Conservation (phyloP, 192 early-diverging fungal species). For the Paraglomus occultum region DNA sequence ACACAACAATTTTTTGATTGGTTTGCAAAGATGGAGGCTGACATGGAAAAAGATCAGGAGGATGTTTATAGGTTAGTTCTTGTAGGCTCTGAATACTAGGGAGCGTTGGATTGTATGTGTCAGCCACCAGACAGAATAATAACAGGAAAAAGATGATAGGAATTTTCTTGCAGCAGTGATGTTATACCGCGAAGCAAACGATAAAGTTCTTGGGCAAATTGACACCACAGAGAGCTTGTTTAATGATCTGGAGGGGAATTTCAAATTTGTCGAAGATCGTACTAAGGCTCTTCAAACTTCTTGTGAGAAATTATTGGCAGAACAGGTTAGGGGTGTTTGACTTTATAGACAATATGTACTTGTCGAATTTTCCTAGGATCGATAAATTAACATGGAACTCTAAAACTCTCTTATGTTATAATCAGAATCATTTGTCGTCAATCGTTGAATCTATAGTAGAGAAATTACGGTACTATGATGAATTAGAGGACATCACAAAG, state of each 20-base stretch:
- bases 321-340: slow-evolving; percentile 48
- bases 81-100: too few species aligned
- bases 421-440: slow-evolving; percentile 55
- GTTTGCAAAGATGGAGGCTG: slow-evolving; percentile 77
- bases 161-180: slow-evolving; percentile 59
- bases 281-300: slow-evolving; percentile 76
- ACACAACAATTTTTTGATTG: slow-evolving; percentile 94
- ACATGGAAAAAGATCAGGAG: slow-evolving; percentile 87
- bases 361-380: neutral
- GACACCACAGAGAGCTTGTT: slow-evolving; percentile 57
- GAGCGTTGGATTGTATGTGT: neutral
- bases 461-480: slow-evolving; percentile 76
- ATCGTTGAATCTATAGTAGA: slow-evolving; percentile 57
- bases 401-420: neutral
- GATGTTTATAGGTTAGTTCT: slow-evolving; percentile 69
- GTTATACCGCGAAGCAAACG: slow-evolving; percentile 61
- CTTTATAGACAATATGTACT: neutral
- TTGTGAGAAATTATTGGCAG: slow-evolving; percentile 74
- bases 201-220: slow-evolving; percentile 62
- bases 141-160: slow-evolving; percentile 34
- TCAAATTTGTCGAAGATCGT: slow-evolving; percentile 74
- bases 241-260: slow-evolving; percentile 61
- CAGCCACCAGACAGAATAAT: neutral
- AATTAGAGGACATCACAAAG: slow-evolving; percentile 77
- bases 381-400: neutral